Conservation (phyloP, 108 stramenopile genomes). For the Chaetoceros muelleri region DNA sequence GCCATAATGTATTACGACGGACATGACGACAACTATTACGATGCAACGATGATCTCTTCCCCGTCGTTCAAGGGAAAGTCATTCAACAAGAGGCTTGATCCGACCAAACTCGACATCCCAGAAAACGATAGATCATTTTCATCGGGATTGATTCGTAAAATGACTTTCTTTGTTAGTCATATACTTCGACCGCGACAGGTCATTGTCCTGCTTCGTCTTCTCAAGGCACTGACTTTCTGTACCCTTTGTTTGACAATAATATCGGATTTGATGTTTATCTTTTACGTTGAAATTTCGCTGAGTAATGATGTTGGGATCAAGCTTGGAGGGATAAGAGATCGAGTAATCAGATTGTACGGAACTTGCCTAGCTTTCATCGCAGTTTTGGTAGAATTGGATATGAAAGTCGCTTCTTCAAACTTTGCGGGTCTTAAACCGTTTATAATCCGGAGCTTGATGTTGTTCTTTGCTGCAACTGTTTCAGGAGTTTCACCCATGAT, state of each 20-base stretch:
- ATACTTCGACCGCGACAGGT: constrained; percentile 50
- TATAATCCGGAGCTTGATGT: constrained; percentile 35
- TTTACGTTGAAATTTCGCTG: constrained; percentile 43
- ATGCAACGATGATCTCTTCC: background rate
- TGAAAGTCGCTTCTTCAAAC: constrained; percentile 24
- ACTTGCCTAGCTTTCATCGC: constrained; percentile 32
- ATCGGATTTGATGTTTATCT: constrained; percentile 55
- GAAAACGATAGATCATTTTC: constrained; percentile 12
- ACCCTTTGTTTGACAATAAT: constrained; percentile 46
- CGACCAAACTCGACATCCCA: constrained; percentile 20
- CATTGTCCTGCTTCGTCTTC: constrained; percentile 45
- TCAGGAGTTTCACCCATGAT: constrained; percentile 38
- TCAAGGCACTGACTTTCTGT: constrained; percentile 55
- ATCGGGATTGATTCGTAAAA: constrained; percentile 17
- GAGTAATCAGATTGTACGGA: constrained; percentile 56
- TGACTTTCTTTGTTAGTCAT: constrained; percentile 19
- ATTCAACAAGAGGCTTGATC: constrained; percentile 25
- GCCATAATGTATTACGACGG: background rate
- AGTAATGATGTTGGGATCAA: constrained; percentile 21
- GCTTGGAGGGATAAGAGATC: constrained; percentile 49
- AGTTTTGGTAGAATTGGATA: constrained; percentile 55
- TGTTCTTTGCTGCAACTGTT: constrained; percentile 55
- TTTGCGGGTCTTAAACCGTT: constrained; percentile 65
- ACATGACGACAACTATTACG: background rate
- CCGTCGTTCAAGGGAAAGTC: background rate